Evolutionary conservation across 208 protist species (phyloP), one percentile per base, ranked within the genome.

Genomic region (Histomonas meleagridis): DNA sequence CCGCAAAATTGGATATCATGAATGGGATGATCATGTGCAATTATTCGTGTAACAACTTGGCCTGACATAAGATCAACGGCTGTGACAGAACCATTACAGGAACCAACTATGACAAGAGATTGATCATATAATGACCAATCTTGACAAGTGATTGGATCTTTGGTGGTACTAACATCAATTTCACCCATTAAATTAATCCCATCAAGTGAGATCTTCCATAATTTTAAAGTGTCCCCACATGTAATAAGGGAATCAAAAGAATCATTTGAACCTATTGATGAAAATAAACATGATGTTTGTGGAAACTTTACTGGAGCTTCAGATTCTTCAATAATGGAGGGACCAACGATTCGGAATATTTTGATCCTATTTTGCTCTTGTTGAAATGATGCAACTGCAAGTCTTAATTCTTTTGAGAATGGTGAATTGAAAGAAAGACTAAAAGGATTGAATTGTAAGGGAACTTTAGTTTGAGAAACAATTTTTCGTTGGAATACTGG

Each of bases 21-120:
- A 51, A 81, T 81, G 48, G 35, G 70, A 51, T 81, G 70, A 21
- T 81, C 70, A 81, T 81, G 70, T 2, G 70, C 70, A 32, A 81
- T 81, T n/a, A 81, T 81, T 51, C 70, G 48, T 3, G 70, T 35
- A 32, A 23, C 35, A 51, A 43, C 7, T 28, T 81, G 70, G 1
- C n/a, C 70, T n/a, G 12, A 32, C 3, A 5, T 23, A 23, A 81
- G 16, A 51, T 81, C 70, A 32, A 81, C 70, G n/a, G n/a, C 26
- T n/a, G 70, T 81, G 1, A 43, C 70, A 48, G 70, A 18, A 14
- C 70, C 26, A 51, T 81, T 43, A 16, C 40, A n/a, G 3, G 40
- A 14, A 28, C 70, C 26, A 23, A 32, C 26, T 12, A 81, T 1
- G 3, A 81, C 70, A 32, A 46, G 23, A n/a, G 9, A 51, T n/a